phyloP scores from a whole-genome alignment of 257 asterid species.

The Solanum virginianum region DNA sequence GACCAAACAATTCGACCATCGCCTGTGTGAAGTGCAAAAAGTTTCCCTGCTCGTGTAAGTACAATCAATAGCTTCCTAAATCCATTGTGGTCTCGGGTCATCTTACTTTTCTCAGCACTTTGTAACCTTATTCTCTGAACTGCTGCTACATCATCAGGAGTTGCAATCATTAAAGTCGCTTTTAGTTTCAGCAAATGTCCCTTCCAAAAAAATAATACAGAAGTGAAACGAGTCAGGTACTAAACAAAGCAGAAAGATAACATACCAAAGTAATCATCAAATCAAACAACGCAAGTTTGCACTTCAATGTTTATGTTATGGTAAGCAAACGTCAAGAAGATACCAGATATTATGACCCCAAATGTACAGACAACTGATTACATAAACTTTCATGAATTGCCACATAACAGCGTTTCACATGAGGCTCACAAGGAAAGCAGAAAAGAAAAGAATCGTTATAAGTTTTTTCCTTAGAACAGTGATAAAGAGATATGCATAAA shows the following conservation, averaged over 20 bases:
- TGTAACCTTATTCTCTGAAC: conserved; percentile 70
- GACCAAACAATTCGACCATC: conserved; percentile 76
- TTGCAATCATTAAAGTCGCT: conserved; percentile 88
- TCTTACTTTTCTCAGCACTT: conserved; percentile 80
- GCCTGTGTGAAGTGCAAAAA: conserved; percentile 88
- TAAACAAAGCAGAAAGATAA: neutral
- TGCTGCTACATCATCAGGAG: conserved; percentile 81
- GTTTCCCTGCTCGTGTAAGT: conserved; percentile 81
- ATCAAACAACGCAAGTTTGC: neutral
- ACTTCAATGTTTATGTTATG: neutral
- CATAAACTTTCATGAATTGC: neutral
- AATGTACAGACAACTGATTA: neutral
- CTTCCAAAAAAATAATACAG: conserved; percentile 18
- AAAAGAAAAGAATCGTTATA: neutral
- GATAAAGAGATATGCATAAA: neutral
- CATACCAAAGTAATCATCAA: neutral
- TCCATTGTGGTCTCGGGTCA: conserved; percentile 91
- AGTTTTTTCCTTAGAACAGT: neutral
- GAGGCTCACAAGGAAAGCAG: neutral
- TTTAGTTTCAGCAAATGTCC: conserved; percentile 92
- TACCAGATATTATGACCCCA: neutral
- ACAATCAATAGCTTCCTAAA: conserved; percentile 72
- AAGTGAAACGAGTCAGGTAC: neutral
- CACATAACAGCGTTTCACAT: neutral
- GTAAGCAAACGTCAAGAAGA: neutral